Evolutionary conservation across 768 basidiomycete species (phyloP), one percentile per base, ranked within the genome.

Genomic region (Hericium rajendrae): DNA sequence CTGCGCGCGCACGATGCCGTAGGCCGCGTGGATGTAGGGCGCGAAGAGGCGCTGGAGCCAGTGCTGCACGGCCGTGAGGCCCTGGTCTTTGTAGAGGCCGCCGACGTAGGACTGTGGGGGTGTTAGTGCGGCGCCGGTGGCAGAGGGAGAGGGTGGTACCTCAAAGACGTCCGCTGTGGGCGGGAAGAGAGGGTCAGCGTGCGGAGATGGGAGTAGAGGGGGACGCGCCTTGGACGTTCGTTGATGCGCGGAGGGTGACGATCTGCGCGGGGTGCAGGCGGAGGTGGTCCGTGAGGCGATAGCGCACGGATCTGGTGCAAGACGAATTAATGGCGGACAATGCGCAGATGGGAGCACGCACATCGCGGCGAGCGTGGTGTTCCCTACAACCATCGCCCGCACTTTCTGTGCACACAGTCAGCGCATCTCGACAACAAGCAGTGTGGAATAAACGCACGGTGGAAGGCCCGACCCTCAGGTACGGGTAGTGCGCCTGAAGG

Each of bases 131-230:
- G 8, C 28, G 8, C 4, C 2, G 28, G 28, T 32, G 28, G 28
- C 22, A 8, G n/a, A 32, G 28, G 28, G 28, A 8, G 28, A 32
- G 28, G 32, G 37, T 22, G 74, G 62, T 63, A 86, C 88, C 78
- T 91, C 89, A 63, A 91, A 86, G 22, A 89, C 75, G 64, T 91
- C 86, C 51, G 89, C 89, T 90, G 64, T 24, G 60, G 53, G 22
- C 22, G 22, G 22, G 22, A 22, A 22, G 22, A 22, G 51, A 26
- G 56, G n/a, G 39, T 18, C 57, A 57, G 18, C 37, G 40, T 55
- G 46, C 41, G 53, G 57, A 10, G 38, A 40, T 39, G 61, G 52
- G 63, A 50, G 48, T 37, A 20, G 6, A 32, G 9, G 16, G 22
- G 15, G 5, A 63, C 74, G 43, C 61, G 85, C 88, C 88, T 79